Percentiles rank a stretch among this genome's conserved stretches.
Evolutionary conservation across 495 filamentous ascomycete species (phyloP).

Genomic region (Talaromyces borbonicus): DNA sequence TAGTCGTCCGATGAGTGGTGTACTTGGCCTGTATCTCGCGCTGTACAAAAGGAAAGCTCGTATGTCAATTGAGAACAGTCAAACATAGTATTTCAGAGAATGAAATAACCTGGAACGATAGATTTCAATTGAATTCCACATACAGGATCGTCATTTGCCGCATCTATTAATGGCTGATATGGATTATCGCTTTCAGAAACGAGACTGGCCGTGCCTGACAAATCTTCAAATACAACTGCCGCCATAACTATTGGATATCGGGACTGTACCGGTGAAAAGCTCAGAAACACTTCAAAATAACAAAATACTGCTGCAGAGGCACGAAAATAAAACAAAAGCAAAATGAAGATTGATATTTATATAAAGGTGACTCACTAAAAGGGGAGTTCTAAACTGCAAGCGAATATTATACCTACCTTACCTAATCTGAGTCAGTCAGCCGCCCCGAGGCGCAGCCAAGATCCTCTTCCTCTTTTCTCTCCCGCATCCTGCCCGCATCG

Average conservation of each 20-base stretch:
- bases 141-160: conserved; percentile 51
- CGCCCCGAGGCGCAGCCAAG: too few species aligned
- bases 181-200: conserved; percentile 44
- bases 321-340: too few species aligned
- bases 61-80: too few species aligned
- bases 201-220: conserved; percentile 5
- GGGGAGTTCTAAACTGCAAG: too few species aligned
- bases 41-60: conserved; percentile 27
- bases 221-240: conserved; percentile 8
- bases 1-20: conserved; percentile 55
- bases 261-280: background rate
- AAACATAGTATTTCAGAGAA: too few species aligned
- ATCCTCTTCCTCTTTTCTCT: too few species aligned
- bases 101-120: background rate
- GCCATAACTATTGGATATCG: conserved; percentile 4
- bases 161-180: conserved; percentile 63
- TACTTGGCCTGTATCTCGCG: conserved; percentile 62
- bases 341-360: too few species aligned
- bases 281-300: background rate
- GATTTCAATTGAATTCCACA: conserved; percentile 3
- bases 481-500: too few species aligned
- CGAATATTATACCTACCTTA: too few species aligned
- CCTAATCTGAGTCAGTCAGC: too few species aligned
- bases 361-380: too few species aligned
- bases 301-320: background rate